These are phyloP conservation scores for Phaseolus lunatus DNA, from an alignment of 306 rosid genomes.

Conservation along the genomic window DNA sequence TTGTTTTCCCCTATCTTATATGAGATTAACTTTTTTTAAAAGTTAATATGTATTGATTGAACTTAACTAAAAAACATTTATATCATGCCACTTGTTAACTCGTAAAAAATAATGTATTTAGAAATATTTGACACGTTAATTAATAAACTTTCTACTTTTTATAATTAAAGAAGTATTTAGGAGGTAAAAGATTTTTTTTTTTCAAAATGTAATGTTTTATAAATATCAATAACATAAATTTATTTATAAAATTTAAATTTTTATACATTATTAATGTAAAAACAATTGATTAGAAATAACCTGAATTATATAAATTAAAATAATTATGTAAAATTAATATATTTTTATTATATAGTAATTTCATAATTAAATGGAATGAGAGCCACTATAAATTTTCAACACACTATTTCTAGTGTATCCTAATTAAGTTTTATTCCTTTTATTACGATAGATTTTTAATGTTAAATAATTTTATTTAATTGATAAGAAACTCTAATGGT, in stretches of 20 bases:
- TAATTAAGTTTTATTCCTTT: not conserved
- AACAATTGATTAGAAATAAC: no score
- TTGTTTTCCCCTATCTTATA: no score
- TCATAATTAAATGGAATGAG: not conserved
- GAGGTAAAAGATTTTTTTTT: not conserved
- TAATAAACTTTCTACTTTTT: not conserved
- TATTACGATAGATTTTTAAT: not conserved
- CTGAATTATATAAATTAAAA: not conserved
- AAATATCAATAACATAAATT: no score
- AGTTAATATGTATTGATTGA: no score
- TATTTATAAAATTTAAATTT: not conserved
- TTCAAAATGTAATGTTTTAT: no score
- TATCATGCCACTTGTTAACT: not conserved
- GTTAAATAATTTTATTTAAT: not conserved
- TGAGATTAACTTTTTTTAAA: no score
- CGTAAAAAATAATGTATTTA: not conserved
- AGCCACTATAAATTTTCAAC: no score
- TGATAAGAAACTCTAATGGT: not conserved
- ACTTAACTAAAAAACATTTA: not conserved
- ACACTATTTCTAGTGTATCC: not conserved
- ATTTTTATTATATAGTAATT: not conserved
- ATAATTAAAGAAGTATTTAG: not conserved
- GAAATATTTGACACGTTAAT: not conserved
- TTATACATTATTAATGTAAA: no score
- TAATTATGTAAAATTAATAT: not conserved